These are phyloP conservation scores for Bathelium albidoporum DNA, from an alignment of 495 filamentous ascomycete genomes.

Conservation along the genomic window DNA sequence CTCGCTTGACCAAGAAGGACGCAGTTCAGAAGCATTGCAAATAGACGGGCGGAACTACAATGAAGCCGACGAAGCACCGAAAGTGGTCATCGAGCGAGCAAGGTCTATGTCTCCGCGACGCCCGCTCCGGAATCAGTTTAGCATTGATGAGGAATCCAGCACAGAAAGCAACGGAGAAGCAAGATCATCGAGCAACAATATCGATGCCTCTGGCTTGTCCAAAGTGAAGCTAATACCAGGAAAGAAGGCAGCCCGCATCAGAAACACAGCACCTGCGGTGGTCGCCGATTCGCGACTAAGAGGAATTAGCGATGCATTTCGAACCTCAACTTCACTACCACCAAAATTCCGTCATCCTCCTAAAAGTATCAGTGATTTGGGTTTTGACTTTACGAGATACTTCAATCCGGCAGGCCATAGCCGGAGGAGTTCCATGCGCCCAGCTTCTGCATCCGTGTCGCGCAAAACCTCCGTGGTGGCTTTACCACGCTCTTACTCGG, in stretches of 20 bases:
- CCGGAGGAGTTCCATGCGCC: background rate
- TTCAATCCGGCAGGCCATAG: conserved; percentile 21
- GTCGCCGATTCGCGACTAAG: background rate
- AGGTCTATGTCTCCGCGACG: background rate
- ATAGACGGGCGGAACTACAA: background rate
- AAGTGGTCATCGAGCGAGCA: background rate
- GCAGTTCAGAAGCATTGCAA: background rate
- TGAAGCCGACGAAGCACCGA: background rate
- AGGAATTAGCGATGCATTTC: background rate
- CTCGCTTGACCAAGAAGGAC: background rate
- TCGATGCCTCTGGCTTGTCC: background rate
- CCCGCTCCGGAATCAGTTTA: background rate
- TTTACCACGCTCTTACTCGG: background rate
- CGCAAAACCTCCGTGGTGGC: background rate
- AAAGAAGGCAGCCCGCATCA: background rate
- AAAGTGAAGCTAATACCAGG: background rate
- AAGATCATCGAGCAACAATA: background rate
- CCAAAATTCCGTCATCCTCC: background rate
- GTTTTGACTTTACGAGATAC: conserved; percentile 40
- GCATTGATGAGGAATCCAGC: background rate
- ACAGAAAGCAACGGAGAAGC: background rate
- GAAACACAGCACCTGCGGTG: background rate
- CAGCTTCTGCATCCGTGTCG: background rate
- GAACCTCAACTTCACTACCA: background rate
- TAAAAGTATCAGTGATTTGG: conserved; percentile 30